Base-by-base conservation (phyloP, 306 rosid genomes). In the Notholithocarpus densiflorus region DNA sequence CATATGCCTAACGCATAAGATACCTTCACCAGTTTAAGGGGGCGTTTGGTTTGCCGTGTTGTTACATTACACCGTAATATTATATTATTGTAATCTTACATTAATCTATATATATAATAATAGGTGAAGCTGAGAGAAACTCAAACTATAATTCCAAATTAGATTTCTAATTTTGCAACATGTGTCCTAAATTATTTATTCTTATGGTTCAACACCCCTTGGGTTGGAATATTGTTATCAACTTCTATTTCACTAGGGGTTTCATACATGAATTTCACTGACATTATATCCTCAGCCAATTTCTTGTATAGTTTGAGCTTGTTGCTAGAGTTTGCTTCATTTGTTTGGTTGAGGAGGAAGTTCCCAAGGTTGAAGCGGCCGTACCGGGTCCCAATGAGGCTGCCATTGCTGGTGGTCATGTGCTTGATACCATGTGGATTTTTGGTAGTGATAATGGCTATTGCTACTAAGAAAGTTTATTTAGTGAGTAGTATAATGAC, bases 161-260 rank as follows among this genome's bases (percentile, higher is more conserved):
- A n/a, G n/a, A n/a, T n/a, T n/a, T n/a, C n/a, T n/a, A n/a, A n/a
- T n/a, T n/a, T n/a, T n/a, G n/a, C n/a, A n/a, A n/a, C n/a, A n/a
- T n/a, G n/a, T n/a, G n/a, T n/a, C n/a, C n/a, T n/a, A n/a, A n/a
- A n/a, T n/a, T n/a, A n/a, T n/a, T n/a, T n/a, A n/a, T n/a, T n/a
- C n/a, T n/a, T n/a, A n/a, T n/a, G 77, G 82, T 92, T 89, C 81
- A 21, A 71, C 72, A 92, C 97, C 1, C 97, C 97, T 9, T 89
- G 91, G 92, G 77, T 89, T 23, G 97, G 92, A 12, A 92, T 92
- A 54, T 11, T 88, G 79, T 0, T 85, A 1, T 84, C 92, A 1
- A 76, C 90, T 2, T 0, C 60, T 65, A 72, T 89, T 68, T 31
- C 90, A 6, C 59, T 87, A 29, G 80, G 27, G 2, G 84, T 90